phyloP scores from a whole-genome alignment of 345 rosid genomes.

The Acer yangbiense region DNA sequence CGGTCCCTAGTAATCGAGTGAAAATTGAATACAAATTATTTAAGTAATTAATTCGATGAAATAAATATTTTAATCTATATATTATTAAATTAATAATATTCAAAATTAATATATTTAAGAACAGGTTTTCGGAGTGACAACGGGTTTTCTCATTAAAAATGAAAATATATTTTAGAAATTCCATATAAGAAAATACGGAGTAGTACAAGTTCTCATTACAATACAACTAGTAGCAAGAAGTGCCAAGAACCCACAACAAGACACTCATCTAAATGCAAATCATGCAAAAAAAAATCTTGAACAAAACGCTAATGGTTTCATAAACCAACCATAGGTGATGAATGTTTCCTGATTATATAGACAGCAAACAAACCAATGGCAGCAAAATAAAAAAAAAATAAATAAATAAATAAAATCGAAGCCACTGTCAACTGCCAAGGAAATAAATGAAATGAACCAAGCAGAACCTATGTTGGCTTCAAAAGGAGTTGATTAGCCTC shows the following conservation, averaged over 20 bases:
- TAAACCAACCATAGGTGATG: slow-evolving; percentile 9
- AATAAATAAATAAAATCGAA: slow-evolving; percentile 5
- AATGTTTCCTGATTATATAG: slow-evolving; percentile 18
- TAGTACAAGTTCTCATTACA: slow-evolving; percentile 22
- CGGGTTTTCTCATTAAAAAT: too few species aligned
- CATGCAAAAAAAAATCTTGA: neutral
- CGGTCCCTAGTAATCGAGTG: too few species aligned
- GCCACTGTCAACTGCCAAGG: slow-evolving; percentile 23
- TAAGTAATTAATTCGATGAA: too few species aligned
- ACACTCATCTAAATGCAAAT: slow-evolving; percentile 9
- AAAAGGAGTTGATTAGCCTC: slow-evolving; percentile 49
- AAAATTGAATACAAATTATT: too few species aligned
- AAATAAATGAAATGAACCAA: slow-evolving; percentile 19
- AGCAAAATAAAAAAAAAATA: neutral
- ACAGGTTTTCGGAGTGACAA: too few species aligned
- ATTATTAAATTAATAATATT: too few species aligned
- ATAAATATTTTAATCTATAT: too few species aligned
- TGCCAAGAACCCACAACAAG: slow-evolving; percentile 16
- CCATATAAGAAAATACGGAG: neutral
- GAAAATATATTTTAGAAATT: neutral
- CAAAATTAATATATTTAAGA: too few species aligned
- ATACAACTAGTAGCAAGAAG: slow-evolving; percentile 20
- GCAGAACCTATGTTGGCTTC: slow-evolving; percentile 19
- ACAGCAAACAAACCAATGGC: slow-evolving; percentile 24
- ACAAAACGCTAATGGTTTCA: slow-evolving; percentile 12